A percentile compares a stretch with the other conserved stretches of the same genome.
Evolutionary conservation across 495 filamentous ascomycete species (phyloP).

Genomic region (Penicillium daleae): DNA sequence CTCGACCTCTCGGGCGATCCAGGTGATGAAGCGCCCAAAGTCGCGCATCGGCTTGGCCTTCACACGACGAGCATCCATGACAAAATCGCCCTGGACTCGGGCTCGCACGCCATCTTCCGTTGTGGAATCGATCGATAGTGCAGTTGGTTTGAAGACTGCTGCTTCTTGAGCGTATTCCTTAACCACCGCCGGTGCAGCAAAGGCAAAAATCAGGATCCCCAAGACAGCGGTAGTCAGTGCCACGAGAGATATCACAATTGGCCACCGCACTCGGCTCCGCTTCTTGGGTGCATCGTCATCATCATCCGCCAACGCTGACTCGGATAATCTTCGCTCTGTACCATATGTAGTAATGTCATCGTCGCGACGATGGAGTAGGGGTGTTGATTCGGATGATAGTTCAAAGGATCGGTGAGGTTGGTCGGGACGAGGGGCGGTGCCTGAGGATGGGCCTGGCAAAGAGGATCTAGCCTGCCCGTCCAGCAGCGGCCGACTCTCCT

Average conservation of each 20-base stretch:
- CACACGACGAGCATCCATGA: conserved; percentile 76
- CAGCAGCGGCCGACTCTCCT: conserved; percentile 38
- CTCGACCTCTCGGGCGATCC: conserved; percentile 75
- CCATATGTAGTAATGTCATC: conserved; percentile 42
- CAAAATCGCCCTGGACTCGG: conserved; percentile 78
- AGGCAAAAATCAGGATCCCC: conserved; percentile 62
- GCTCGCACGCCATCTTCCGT: conserved; percentile 75
- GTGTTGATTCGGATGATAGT: conserved; percentile 49
- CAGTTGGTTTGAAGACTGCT: conserved; percentile 75
- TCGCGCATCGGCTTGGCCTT: conserved; percentile 68
- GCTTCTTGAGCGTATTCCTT: conserved; percentile 87
- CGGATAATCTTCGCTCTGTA: conserved; percentile 26
- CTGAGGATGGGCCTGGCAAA: conserved; percentile 22
- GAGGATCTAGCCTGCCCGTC: conserved; percentile 27
- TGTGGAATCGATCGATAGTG: conserved; percentile 80
- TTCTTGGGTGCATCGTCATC: conserved; percentile 22
- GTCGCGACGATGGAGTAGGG: conserved; percentile 43
- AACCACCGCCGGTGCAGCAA: conserved; percentile 77
- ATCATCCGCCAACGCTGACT: background rate
- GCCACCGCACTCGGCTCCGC: conserved; percentile 53
- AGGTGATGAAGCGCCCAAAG: conserved; percentile 77
- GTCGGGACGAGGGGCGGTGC: conserved; percentile 17
- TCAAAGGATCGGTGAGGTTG: conserved; percentile 34
- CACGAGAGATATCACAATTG: conserved; percentile 57
- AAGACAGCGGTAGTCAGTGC: conserved; percentile 53